Conservation (phyloP, 139 green algal species). For the Closterium sp. region DNA sequence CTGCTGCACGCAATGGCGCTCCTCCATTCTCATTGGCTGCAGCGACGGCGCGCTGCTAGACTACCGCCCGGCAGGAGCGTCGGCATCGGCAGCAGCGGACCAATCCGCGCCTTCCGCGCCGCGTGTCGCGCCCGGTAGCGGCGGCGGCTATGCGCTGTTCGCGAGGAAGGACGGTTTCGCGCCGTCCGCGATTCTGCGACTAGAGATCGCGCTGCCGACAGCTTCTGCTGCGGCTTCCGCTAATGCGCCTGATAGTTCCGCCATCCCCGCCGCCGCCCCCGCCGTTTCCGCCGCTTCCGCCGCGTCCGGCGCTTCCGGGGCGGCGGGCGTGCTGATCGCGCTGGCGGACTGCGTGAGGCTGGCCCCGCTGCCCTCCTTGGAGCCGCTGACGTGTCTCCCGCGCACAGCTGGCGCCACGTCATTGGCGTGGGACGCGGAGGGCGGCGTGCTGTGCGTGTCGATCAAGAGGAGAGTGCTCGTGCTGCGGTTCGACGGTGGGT, state of each 20-base stretch:
- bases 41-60: background rate
- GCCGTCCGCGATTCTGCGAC: background rate
- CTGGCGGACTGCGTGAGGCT: background rate
- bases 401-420: background rate
- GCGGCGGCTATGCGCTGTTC: background rate
- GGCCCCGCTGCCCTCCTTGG: background rate
- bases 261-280: too few species aligned
- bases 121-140: background rate
- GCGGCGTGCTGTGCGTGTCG: background rate
- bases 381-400: background rate
- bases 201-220: background rate
- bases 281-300: background rate
- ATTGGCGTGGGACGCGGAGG: background rate
- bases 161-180: background rate
- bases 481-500: background rate
- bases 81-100: background rate
- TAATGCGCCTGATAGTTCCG: background rate
- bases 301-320: background rate
- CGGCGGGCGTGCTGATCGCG: background rate
- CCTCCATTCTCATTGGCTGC: background rate
- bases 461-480: background rate
- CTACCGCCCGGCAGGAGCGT: background rate
- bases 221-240: background rate
- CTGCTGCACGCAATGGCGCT: background rate
- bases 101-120: background rate